Conservation (phyloP, 2,329 filamentous ascomycete species). For the Alternaria incomplexa region DNA sequence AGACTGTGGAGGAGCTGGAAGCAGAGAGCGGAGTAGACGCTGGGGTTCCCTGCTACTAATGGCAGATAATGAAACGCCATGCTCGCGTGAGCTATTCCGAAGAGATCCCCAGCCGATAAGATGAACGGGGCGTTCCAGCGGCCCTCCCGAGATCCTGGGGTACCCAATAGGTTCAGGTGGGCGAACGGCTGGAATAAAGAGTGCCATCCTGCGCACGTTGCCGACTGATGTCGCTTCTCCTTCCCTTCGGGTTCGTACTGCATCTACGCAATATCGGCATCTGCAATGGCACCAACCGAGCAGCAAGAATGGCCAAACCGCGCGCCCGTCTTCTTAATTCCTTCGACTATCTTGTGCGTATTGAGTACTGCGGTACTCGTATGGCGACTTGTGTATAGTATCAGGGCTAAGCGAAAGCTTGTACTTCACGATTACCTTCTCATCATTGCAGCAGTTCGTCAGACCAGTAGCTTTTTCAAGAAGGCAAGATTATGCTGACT, state of each 20-base stretch:
- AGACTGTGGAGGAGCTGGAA: neutral
- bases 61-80: neutral
- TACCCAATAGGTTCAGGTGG: neutral
- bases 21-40: neutral
- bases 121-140: neutral
- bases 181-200: neutral
- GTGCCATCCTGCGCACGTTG: neutral
- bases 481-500: neutral
- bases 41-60: neutral
- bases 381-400: constrained; percentile 31
- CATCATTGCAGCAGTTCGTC: constrained; percentile 26
- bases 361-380: constrained; percentile 22
- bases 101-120: neutral
- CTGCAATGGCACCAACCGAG: neutral
- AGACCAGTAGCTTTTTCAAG: neutral
- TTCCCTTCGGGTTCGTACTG: neutral
- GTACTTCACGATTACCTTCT: constrained; percentile 32
- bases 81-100: neutral
- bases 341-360: constrained; percentile 19
- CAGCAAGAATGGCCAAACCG: constrained; percentile 23
- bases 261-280: neutral
- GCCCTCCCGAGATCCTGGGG: neutral
- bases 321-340: constrained; percentile 18
- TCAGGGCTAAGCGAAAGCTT: constrained; percentile 24
- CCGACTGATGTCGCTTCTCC: neutral